Evolutionary conservation across 2,329 filamentous ascomycete species (phyloP).

Genomic region (Aspergillus sp.): DNA sequence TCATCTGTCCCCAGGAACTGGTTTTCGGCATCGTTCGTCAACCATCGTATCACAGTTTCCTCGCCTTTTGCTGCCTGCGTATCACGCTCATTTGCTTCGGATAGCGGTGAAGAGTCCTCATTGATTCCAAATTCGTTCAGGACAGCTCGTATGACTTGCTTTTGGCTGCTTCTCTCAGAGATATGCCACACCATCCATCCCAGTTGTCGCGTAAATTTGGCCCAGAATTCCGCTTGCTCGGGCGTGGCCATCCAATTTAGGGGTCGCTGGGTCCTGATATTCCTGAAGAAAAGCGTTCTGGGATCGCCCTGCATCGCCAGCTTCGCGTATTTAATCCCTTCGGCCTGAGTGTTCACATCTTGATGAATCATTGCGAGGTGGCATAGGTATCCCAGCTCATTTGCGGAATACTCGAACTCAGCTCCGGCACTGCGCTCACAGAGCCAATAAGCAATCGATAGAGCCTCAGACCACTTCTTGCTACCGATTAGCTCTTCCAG

Average conservation of each 20-base stretch:
- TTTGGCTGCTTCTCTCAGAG: constrained; percentile 2
- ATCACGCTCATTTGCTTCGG: neutral
- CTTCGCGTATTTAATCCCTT: constrained; percentile 9
- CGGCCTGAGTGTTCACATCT: constrained; percentile 3
- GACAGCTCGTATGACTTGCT: constrained; percentile 3
- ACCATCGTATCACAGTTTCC: constrained; percentile 15
- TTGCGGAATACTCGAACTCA: constrained; percentile 24
- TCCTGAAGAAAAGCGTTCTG: constrained; percentile 8
- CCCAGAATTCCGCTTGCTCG: constrained; percentile 14
- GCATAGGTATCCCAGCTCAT: constrained; percentile 26
- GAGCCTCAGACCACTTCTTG: constrained; percentile 21
- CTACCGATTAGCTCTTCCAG: constrained; percentile 6
- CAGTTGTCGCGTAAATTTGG: constrained; percentile 18
- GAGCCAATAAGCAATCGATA: constrained; percentile 24
- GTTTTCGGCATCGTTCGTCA: constrained; percentile 12
- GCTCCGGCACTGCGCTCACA: constrained; percentile 21
- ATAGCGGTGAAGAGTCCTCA: neutral
- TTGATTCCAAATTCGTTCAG: constrained; percentile 3
- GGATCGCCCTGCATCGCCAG: constrained; percentile 13
- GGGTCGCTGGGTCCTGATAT: neutral
- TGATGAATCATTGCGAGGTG: constrained; percentile 21
- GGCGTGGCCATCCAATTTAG: constrained; percentile 11
- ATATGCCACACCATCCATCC: constrained; percentile 27
- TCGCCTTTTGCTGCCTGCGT: neutral
- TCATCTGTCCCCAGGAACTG: constrained; percentile 5